phyloP scores from a whole-genome alignment of 2,329 filamentous ascomycete species.

The Orbilia brochopaga region DNA sequence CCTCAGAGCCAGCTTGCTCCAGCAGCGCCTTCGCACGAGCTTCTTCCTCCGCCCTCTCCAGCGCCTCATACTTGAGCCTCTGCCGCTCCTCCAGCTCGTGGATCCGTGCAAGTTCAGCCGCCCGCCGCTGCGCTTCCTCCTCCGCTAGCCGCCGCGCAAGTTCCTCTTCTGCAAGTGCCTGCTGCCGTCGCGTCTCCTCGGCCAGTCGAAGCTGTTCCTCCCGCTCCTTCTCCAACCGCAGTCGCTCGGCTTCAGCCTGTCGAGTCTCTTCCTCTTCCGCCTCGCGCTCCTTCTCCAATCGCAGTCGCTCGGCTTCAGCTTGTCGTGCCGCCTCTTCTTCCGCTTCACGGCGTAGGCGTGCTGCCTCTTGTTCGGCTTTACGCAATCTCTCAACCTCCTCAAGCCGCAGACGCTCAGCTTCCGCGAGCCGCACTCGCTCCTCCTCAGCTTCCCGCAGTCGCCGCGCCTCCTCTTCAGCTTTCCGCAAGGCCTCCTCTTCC shows the following conservation, averaged over 20 bases:
- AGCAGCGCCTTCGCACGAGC: constrained; percentile 16
- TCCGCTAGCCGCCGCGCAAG: constrained; percentile 13
- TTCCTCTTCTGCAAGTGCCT: constrained; percentile 23
- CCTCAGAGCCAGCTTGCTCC: neutral
- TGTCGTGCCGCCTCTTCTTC: constrained; percentile 8
- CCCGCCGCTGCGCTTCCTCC: constrained; percentile 24
- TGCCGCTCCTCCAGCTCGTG: constrained; percentile 36
- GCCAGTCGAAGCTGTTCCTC: constrained; percentile 47
- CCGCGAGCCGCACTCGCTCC: constrained; percentile 52
- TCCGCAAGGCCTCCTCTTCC: constrained; percentile 29
- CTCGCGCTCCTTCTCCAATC: constrained; percentile 54
- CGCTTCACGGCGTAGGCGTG: neutral
- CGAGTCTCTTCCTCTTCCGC: neutral
- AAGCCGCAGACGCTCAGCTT: constrained; percentile 31
- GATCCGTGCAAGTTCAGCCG: constrained; percentile 36
- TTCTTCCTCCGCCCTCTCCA: constrained; percentile 36
- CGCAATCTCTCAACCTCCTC: constrained; percentile 47
- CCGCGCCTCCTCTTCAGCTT: constrained; percentile 48
- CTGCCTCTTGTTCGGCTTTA: constrained; percentile 3
- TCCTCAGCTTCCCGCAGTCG: constrained; percentile 29
- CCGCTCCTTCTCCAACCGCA: constrained; percentile 54
- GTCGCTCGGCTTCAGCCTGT: constrained; percentile 6
- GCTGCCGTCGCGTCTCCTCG: constrained; percentile 54
- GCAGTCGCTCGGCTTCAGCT: constrained; percentile 1
- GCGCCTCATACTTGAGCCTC: constrained; percentile 40